Base-by-base conservation (phyloP, 192 early-diverging fungal species). In the Rhizophagus prolifer region DNA sequence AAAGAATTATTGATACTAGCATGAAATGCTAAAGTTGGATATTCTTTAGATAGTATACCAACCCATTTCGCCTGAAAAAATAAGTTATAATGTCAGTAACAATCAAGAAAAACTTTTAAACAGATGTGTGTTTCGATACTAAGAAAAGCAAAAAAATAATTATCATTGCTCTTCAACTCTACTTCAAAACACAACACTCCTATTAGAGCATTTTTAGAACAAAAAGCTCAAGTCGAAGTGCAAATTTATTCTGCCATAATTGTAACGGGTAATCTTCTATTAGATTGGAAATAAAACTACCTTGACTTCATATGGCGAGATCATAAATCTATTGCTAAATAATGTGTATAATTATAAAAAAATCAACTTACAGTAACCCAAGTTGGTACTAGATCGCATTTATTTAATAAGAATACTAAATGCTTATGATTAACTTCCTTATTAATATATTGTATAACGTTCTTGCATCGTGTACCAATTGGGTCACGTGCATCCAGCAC, bases 401-500 rank as follows among this genome's bases (percentile, higher is more conserved):
- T 99, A 90, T 99, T 99, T 41, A 99, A 87, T 26, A 99, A 88
- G 81, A 94, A 99, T 31, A 98, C 88, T 74, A 99, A 72, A 77
- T 99, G 97, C 86, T 99, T 99, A 88, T 98, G 96, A 44, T 90
- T 88, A 23, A 91, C 94, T 80, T 99, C 98, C 71, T 95, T 93
- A 81, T 93, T 92, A 23, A 99, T 82, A 77, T 94, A 94, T 79
- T 91, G 91, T 81, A 98, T 97, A 9, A 99, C 95, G 70, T 92
- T 94, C 9, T 83, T 85, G 86, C 98, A 99, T 34, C 95, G 92
- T 10, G 98, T 99, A 72, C 96, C 98, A 66, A 93, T 88, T 41
- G 98, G 98, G 81, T 99, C 96, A 70, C 98, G 90, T n/a, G 98
- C 95, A 88, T 99, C 98, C 77, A 99, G 80, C 7, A 99, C 98